A percentile compares a stretch with the other conserved stretches of the same genome.
Evolutionary conservation across 2,329 filamentous ascomycete species (phyloP).

Genomic region (Penicillium decumbens): DNA sequence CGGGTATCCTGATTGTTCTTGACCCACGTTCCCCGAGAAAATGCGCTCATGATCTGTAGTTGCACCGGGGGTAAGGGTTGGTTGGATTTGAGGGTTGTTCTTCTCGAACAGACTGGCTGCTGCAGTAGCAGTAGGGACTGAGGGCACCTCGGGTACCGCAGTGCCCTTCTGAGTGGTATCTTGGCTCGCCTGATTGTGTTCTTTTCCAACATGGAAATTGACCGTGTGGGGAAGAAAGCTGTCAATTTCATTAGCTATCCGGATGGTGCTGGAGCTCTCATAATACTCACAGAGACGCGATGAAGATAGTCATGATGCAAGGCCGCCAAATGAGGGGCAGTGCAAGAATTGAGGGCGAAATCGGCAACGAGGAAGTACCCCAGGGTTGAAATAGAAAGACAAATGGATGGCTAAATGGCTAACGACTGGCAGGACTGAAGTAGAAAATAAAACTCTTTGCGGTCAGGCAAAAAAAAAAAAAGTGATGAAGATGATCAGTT

Average conservation of each 20-base stretch:
- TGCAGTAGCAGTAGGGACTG: conserved; percentile 21
- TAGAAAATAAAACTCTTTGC: conserved; percentile 1
- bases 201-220: conserved; percentile 65
- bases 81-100: conserved; percentile 19
- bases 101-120: conserved; percentile 35
- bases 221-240: conserved; percentile 92
- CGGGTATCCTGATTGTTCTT: conserved; percentile 27
- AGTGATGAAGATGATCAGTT: conserved; percentile 17
- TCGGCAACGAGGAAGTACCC: background rate
- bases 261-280: background rate
- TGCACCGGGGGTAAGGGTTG: conserved; percentile 38
- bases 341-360: conserved; percentile 3
- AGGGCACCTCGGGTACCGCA: conserved; percentile 24
- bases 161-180: conserved; percentile 28
- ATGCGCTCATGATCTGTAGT: conserved; percentile 43
- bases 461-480: conserved; percentile 1
- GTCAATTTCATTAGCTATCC: conserved; percentile 5
- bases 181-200: conserved; percentile 41
- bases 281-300: conserved; percentile 54
- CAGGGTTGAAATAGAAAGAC: background rate
- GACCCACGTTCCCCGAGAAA: conserved; percentile 29
- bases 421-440: background rate
- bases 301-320: conserved; percentile 54
- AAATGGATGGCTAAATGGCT: background rate
- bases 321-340: conserved; percentile 7